Conservation (phyloP, 2,329 filamentous ascomycete genomes). For the Elsinoe ampelina region DNA sequence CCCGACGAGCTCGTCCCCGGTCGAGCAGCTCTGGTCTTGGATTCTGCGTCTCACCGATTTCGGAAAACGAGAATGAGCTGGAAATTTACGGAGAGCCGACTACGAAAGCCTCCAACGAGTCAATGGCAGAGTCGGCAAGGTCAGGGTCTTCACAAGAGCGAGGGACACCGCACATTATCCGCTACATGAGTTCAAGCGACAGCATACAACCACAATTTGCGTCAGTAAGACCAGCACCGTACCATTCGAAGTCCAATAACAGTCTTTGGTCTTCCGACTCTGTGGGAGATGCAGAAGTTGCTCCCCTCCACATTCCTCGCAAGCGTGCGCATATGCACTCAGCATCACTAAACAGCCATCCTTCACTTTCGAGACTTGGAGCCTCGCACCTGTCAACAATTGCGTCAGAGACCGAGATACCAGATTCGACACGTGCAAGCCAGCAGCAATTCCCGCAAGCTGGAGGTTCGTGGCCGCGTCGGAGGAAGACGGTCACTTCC, state of each 20-base stretch:
- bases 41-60: constrained; percentile 11
- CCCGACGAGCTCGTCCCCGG: neutral
- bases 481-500: constrained; percentile 10
- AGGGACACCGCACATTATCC: constrained; percentile 14
- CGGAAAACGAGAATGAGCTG: neutral
- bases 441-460: constrained; percentile 1
- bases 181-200: constrained; percentile 15
- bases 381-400: constrained; percentile 27
- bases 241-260: constrained; percentile 14
- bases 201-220: constrained; percentile 15
- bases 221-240: constrained; percentile 15
- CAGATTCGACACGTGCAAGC: neutral
- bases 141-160: constrained; percentile 14
- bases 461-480: neutral
- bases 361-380: neutral
- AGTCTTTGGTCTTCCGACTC: constrained; percentile 16
- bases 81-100: neutral
- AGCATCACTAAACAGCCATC: constrained; percentile 13
- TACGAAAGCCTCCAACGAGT: constrained; percentile 5
- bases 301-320: constrained; percentile 26
- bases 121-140: constrained; percentile 12
- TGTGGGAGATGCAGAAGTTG: constrained; percentile 21
- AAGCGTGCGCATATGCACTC: constrained; percentile 22
- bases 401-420: constrained; percentile 25
- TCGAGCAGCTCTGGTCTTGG: constrained; percentile 12